Conservation (phyloP, 2,329 filamentous ascomycete genomes). For the Botrytis tulipae region DNA sequence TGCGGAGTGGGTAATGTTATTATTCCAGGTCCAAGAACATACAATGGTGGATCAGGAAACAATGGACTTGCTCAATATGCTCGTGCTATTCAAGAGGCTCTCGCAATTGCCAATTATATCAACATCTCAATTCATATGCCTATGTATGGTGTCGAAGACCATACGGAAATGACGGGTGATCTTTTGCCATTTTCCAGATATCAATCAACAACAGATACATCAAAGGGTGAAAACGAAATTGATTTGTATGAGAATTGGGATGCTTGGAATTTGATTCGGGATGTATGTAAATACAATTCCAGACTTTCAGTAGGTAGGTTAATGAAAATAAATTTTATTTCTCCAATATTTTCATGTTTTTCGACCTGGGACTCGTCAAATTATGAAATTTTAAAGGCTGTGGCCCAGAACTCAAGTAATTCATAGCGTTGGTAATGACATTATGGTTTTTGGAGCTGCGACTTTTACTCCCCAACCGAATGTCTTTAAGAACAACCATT, state of each 20-base stretch:
- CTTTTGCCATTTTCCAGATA: conserved; percentile 36
- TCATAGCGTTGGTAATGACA: conserved; percentile 33
- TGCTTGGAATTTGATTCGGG: conserved; percentile 85
- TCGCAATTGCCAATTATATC: conserved; percentile 71
- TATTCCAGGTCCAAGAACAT: conserved; percentile 71
- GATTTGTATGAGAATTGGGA: conserved; percentile 86
- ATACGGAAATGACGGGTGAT: conserved; percentile 40
- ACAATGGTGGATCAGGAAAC: conserved; percentile 50
- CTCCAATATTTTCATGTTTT: not conserved
- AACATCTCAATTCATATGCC: conserved; percentile 79
- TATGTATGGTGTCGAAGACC: conserved; percentile 72
- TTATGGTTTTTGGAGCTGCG: conserved; percentile 34
- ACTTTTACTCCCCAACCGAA: conserved; percentile 18
- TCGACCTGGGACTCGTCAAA: not conserved
- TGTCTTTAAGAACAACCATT: not conserved
- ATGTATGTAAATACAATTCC: conserved; percentile 78
- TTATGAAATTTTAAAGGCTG: conserved; percentile 23
- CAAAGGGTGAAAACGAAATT: conserved; percentile 46
- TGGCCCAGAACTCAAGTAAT: conserved; percentile 30
- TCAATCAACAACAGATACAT: conserved; percentile 40
- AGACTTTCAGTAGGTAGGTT: conserved; percentile 80
- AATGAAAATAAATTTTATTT: conserved; percentile 32
- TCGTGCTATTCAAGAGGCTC: conserved; percentile 76
- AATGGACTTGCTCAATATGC: conserved; percentile 72
- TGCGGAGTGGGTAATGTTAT: conserved; percentile 84